Base-by-base conservation (phyloP, 2,329 filamentous ascomycete genomes). In the Pseudogymnoascus sp. region DNA sequence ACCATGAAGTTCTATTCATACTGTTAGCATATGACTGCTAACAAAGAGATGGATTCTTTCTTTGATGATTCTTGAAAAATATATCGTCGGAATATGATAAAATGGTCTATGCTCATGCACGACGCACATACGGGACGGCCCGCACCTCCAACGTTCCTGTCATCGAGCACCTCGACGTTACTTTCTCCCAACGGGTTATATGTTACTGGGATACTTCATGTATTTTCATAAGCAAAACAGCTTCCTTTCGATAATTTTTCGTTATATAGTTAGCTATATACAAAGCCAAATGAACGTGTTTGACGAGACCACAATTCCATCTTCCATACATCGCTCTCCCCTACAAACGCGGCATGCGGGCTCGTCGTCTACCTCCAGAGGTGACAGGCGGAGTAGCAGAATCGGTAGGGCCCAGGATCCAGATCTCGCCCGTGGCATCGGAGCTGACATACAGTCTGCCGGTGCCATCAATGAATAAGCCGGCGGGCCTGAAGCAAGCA, bases 361-460 rank as follows among this genome's bases (percentile, higher is more conserved):
- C n/a, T 53, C 43, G 43, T 33, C 43, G 25, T 33, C 25, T 53
- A 2, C 25, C 43, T 3, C 25, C 43, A 4, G 43, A 53, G 25
- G 25, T 53, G 8, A 2, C 43, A 18, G 43, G 43, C 5, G 43
- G 43, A 50, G 62, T 64, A 3, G 61, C 58, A 9, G 53, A 58
- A 8, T 43, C 59, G 2, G 61, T 68, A 57, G 62, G 69, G 14
- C 68, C 66, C 39, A 84, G 68, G 4, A 88, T 79, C 66, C 82
- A 88, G 41, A 89, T 79, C 75, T 89, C 86, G 5, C 85, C 86
- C 0, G 84, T 85, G 12, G 76, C 70, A 69, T 89, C 86, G 4
- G 80, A 84, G 61, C 76, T 81, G 75, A 88, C 80, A 72, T 82
- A 89, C 7, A 89, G 72, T 6, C 85, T 74, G 6, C 79, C 82